Conservation (phyloP, 1,284 basidiomycete species). For the Wolfiporia cocos region DNA sequence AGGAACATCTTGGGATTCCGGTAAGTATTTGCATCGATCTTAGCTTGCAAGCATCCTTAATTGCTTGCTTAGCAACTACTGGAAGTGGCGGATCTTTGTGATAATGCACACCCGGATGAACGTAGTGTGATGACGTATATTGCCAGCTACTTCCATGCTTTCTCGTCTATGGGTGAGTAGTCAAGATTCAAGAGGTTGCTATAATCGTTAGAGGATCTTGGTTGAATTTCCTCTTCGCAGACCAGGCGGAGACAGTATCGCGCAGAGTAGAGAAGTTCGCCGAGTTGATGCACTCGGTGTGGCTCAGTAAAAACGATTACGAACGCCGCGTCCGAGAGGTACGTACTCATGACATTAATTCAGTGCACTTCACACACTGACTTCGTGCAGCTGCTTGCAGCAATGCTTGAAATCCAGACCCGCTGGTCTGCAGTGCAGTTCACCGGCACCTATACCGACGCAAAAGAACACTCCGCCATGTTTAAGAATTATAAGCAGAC, state of each 20-base stretch:
- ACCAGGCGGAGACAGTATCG: constrained; percentile 92
- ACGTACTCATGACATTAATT: constrained; percentile 17
- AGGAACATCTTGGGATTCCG: constrained; percentile 84
- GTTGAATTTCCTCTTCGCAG: constrained; percentile 32
- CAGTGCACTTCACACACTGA: constrained; percentile 7
- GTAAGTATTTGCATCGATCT: too few relatives aligned
- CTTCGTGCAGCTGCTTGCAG: constrained; percentile 51
- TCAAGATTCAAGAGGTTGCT: too few relatives aligned
- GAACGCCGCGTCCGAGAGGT: constrained; percentile 81
- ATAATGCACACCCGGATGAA: constrained; percentile 85
- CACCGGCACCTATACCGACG: constrained; percentile 75
- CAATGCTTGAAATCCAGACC: constrained; percentile 56
- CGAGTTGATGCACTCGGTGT: constrained; percentile 88
- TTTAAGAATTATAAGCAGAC: constrained; percentile 86
- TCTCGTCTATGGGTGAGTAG: constrained; percentile 86
- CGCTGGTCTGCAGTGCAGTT: constrained; percentile 62
- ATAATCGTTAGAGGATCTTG: too few relatives aligned
- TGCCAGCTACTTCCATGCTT: constrained; percentile 97
- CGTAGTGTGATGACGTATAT: constrained; percentile 95
- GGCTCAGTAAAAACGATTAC: constrained; percentile 88
- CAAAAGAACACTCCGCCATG: constrained; percentile 67
- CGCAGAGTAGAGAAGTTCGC: constrained; percentile 94
- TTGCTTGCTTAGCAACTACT: constrained; percentile 75
- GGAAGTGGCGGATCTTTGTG: constrained; percentile 96
- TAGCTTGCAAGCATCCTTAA: too few relatives aligned